Base-by-base conservation (phyloP, 345 rosid genomes). In the Clausena lansium region DNA sequence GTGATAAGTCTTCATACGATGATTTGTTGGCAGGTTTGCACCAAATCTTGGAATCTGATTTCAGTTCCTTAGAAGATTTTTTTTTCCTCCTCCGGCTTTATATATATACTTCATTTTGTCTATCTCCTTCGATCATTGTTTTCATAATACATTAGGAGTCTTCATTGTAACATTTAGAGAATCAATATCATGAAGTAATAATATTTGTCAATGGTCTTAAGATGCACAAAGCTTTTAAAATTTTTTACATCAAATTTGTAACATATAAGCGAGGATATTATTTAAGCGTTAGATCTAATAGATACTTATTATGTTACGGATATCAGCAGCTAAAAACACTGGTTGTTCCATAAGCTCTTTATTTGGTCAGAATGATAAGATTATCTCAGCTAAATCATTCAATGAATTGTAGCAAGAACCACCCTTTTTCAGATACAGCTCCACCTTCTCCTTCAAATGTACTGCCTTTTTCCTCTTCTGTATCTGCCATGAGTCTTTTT, bases 371-470 rank as follows among this genome's bases (percentile, higher is more conserved):
- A 68, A 30, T 59, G 75, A 63, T 14, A 32, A n/a, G 32, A 85
- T 78, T 24, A 68, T 41, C 57, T 76, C 77, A 22, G 58, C 81
- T 41, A 85, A 65, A n/a, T 70, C 59, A 65, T 81, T 54, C 64
- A 83, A 11, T 9, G 81, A 76, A 76, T 39, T 65, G 62, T 35
- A 20, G 3, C 82, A 77, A 4, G 82, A 73, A 70, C 84, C 84
- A 20, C 85, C 78, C 9, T n/a, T 15, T 41, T 6, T 52, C 9
- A 54, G 13, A 22, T 75, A 75, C 1, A 15, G 58, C n/a, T 78
- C 73, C 11, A 61, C 70, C 4, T 78, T 75, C 54, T 67, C 30
- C 80, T 80, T 82, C 28, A 85, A 63, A n/a, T 70, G 75, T 57
- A 17, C n/a, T 2, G 76, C 76, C 39, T 54, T 76, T 38, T 70